Conservation (phyloP, 2,329 filamentous ascomycete genomes). For the Trichoderma atrobrunneum region DNA sequence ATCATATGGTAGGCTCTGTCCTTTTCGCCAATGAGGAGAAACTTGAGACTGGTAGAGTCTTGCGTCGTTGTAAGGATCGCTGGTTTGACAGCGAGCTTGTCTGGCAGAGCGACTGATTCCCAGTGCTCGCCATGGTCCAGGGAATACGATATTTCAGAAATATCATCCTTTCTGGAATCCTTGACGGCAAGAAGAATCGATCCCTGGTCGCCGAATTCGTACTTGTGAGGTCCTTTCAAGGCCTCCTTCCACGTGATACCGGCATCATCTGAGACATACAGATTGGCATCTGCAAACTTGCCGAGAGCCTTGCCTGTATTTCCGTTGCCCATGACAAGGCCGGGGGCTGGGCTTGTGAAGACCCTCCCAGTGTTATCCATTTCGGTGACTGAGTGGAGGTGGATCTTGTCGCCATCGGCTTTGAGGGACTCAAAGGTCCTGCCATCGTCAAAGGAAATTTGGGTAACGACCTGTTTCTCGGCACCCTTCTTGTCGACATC, state of each 20-base stretch:
- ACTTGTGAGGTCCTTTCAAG: constrained; percentile 82
- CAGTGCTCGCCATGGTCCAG: constrained; percentile 86
- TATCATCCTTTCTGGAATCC: constrained; percentile 64
- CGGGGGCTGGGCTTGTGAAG: constrained; percentile 91
- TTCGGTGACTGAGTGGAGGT: constrained; percentile 90
- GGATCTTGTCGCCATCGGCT: constrained; percentile 65
- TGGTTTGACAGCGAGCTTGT: constrained; percentile 65
- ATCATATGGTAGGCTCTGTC: constrained; percentile 62
- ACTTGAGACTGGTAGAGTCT: constrained; percentile 90
- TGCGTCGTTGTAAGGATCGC: constrained; percentile 79
- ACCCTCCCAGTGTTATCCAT: constrained; percentile 78
- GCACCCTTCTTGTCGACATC: constrained; percentile 59
- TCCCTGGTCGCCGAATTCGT: constrained; percentile 92
- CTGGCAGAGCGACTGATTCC: constrained; percentile 66
- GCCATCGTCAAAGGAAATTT: constrained; percentile 95
- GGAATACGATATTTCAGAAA: constrained; percentile 67
- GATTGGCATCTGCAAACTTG: constrained; percentile 68
- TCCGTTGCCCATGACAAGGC: constrained; percentile 89
- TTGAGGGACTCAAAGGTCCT: constrained; percentile 76
- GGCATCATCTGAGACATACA: constrained; percentile 89
- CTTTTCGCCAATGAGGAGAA: constrained; percentile 69
- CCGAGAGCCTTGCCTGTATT: constrained; percentile 78
- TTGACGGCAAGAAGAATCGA: constrained; percentile 81
- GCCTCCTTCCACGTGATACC: constrained; percentile 78
- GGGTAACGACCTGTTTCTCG: constrained; percentile 68